phyloP scores from a whole-genome alignment of 2,329 filamentous ascomycete species.

The Pseudogymnoascus sp. region DNA sequence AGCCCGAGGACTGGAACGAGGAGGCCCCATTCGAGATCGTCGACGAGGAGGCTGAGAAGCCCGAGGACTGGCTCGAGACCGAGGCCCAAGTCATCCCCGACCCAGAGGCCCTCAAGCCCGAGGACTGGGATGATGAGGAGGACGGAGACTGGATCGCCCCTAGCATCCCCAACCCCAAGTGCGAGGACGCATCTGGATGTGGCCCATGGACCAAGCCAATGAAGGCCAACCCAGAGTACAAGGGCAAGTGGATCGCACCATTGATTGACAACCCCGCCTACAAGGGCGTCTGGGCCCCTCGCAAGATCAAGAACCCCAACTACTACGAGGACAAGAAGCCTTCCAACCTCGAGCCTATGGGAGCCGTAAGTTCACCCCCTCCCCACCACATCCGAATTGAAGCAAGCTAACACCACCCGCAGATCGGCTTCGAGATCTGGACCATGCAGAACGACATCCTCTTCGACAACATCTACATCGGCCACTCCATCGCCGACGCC shows the following conservation, averaged over 20 bases:
- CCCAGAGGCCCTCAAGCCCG: constrained; percentile 92
- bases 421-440: constrained; percentile 97
- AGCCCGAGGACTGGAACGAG: constrained; percentile 99
- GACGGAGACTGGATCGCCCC: constrained; percentile 95
- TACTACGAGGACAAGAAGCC: constrained; percentile 97
- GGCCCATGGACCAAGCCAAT: constrained; percentile 85
- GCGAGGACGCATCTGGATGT: constrained; percentile 84
- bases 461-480: constrained; percentile 99
- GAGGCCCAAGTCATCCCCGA: constrained; percentile 78
- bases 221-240: constrained; percentile 93
- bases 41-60: constrained; percentile 83
- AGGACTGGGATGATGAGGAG: constrained; percentile 99
- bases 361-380: constrained; percentile 41
- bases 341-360: constrained; percentile 95
- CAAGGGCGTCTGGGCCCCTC: constrained; percentile 90
- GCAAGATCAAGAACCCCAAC: constrained; percentile 93
- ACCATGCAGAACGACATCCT: constrained; percentile 99
- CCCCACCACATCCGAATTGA: no score
- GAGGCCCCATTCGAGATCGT: constrained; percentile 94
- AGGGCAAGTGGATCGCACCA: constrained; percentile 96
- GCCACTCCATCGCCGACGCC: constrained; percentile 90
- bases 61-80: constrained; percentile 91
- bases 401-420: no score
- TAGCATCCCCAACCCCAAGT: constrained; percentile 91
- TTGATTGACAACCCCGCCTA: constrained; percentile 95